phyloP scores from a whole-genome alignment of 2,329 filamentous ascomycete genomes.

The Colletotrichum chrysophilum region DNA sequence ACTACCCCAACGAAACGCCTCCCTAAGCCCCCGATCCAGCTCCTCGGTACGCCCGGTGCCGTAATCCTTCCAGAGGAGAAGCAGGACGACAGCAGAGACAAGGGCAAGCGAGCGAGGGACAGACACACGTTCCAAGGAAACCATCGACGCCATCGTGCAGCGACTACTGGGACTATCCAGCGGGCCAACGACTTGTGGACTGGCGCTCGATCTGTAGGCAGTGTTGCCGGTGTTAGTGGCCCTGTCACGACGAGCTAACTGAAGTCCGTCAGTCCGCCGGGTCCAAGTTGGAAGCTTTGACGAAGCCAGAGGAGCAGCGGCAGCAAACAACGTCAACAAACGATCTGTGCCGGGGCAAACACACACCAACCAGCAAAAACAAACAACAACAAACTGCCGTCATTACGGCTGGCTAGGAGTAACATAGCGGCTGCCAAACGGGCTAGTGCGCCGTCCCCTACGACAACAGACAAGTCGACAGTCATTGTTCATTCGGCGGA shows the following conservation, averaged over 20 bases:
- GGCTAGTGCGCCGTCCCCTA: constrained; percentile 3
- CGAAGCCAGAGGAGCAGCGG: background rate
- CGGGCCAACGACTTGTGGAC: background rate
- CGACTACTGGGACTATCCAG: background rate
- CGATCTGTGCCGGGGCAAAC: background rate
- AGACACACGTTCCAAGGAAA: background rate
- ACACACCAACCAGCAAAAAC: background rate
- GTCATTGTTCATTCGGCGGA: background rate
- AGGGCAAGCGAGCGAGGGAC: background rate
- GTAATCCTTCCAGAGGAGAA: background rate
- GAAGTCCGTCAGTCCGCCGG: background rate
- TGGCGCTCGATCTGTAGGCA: background rate
- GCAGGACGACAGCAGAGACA: background rate
- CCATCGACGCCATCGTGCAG: background rate
- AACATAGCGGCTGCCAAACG: background rate
- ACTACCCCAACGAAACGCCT: background rate
- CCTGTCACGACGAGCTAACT: background rate
- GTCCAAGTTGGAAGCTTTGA: background rate
- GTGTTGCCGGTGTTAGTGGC: background rate
- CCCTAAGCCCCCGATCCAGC: background rate
- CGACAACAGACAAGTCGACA: background rate
- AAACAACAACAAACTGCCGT: constrained; percentile 9
- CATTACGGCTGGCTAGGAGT: background rate
- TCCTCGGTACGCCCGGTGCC: background rate
- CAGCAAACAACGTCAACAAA: background rate